These are phyloP conservation scores for Agapanthus africanus DNA, from an alignment of 106 monocot species.

Conservation along the genomic window DNA sequence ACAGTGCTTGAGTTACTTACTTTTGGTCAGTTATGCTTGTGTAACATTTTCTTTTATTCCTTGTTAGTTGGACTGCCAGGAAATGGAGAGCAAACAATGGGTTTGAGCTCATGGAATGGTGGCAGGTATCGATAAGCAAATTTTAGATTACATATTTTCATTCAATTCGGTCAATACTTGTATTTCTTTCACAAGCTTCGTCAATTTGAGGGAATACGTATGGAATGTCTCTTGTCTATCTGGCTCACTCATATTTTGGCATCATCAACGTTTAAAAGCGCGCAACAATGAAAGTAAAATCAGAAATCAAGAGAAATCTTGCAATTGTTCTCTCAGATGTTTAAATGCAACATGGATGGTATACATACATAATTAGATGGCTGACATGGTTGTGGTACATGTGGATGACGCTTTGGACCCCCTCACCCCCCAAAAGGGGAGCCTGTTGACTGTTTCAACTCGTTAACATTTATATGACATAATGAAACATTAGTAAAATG, in stretches of 20 bases:
- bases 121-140: constrained; percentile 1
- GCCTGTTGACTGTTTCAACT: not conserved
- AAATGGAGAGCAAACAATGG: constrained; percentile 1
- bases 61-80: not conserved
- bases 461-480: not conserved
- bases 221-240: not conserved
- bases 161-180: not conserved
- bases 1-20: not conserved
- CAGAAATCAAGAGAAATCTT: not conserved
- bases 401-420: not conserved
- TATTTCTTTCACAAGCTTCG: not conserved
- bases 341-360: not conserved
- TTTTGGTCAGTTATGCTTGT: not conserved
- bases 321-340: not conserved
- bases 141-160: not conserved
- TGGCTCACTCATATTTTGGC: not conserved
- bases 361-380: not conserved
- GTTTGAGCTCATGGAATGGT: constrained; percentile 8
- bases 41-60: not conserved
- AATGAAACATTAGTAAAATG: not conserved
- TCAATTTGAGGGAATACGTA: not conserved
- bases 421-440: no score
- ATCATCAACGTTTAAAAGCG: not conserved
- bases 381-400: not conserved
- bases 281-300: not conserved